Evolutionary conservation across 352 stramenopile species (phyloP), one percentile per base, ranked within the genome.

Genomic region (Globisporangium sylvaticum): DNA sequence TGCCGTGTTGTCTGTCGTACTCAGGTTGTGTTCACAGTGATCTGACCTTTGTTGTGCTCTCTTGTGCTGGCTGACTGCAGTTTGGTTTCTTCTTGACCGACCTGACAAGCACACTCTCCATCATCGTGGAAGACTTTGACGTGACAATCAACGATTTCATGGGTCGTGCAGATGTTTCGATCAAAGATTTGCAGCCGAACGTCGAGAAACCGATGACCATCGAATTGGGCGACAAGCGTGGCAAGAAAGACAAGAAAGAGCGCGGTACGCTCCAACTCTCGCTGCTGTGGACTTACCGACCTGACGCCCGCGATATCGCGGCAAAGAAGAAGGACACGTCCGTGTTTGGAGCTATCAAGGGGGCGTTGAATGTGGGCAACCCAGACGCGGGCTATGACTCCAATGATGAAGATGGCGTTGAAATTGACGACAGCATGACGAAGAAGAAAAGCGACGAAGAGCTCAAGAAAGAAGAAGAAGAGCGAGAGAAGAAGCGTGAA

Each of bases 91-190:
- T 83, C 60, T 64, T 79, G 5, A 79, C 77, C 0, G 78, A 91
- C 27, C n/a, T 85, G 20, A 88, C 81, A 57, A 73, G 71, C 27
- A 87, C 74, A 20, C 44, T 94, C 25, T 61, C 71, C 12, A 52
- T 94, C 7, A 46, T 91, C 3, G 77, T 92, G 31, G 86, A 94
- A 52, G 86, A 94, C 58, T 84, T 81, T 63, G 86, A 94, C 53
- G 80, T 82, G 10, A 90, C 84, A 5, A 81, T 89, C 48, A 94
- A 94, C 64, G 86, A 94, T 24, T 91, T 94, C 59, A 94, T 94
- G 78, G 86, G 86, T 20, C 81, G 78, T 56, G 83, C 80, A 0
- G 75, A 84, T 22, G 75, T 90, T 18, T 81, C 83, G 8, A 20
- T 89, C 14, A 79, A 64, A 9, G 82, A 90, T 58, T 24, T 94